Evolutionary conservation across 768 basidiomycete genomes (phyloP), one percentile per base, ranked within the genome.

Genomic region (Mrakia gelida): DNA sequence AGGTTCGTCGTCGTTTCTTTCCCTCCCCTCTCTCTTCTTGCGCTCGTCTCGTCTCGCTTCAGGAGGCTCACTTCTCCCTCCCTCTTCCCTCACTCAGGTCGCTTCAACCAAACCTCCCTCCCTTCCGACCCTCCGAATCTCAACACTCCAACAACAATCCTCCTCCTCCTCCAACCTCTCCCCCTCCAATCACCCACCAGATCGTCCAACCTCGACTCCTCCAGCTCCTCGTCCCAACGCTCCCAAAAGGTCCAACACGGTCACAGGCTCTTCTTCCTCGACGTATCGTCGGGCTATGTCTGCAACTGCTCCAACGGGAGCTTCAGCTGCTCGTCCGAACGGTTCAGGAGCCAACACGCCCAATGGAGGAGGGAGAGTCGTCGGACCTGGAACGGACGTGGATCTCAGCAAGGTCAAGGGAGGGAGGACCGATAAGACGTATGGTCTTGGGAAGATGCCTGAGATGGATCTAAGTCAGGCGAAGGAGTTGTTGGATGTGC

Each of bases 71-170:
- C 18, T 5, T 7, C 21, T 63, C 45, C 41, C 11, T 6, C 45
- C 45, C 3, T 62, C 74, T 52, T 59, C 62, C 70, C 62, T 56
- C 0, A 0, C 1, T 8, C 67, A 83, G 84, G 82, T 84, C 45
- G 82, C 83, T 41, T 82, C 84, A 0, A 82, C 83, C 61, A 80
- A 81, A 30, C 74, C 82, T 3, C 80, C 83, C 3, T 77, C 83
- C 3, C 86, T 96, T 52, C 95, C 95, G 3, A 88, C 90, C 28
- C 86, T 96, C 62, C 90, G 94, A 80, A 92, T 97, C 71, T 89
- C 89, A 41, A 94, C 93, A 30, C 71, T 15, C 30, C 88, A 93
- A 67, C 92, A 52, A 52, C 49, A 52, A 52, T 52, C 92, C 2
- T 87, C 90, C 86, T 93, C 93, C 56, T 30, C 38, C 61, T n/a